Percentiles rank a stretch among this genome's conserved stretches.
Evolutionary conservation across 768 basidiomycete species (phyloP).

Genomic region (Leccinum broughii): DNA sequence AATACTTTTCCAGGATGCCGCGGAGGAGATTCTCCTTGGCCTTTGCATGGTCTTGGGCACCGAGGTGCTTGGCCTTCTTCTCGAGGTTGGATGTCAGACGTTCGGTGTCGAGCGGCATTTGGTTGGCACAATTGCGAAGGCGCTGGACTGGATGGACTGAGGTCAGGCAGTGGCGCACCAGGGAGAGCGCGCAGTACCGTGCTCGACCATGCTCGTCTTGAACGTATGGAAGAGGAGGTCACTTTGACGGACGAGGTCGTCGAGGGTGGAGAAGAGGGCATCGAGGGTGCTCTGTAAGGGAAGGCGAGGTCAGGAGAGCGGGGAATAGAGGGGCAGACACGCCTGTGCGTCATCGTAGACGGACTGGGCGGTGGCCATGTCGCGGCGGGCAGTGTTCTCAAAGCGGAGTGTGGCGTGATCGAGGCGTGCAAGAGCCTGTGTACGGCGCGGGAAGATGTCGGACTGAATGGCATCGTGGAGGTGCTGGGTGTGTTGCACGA

Average conservation of each 20-base stretch:
- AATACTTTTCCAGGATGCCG: slow-evolving; percentile 36
- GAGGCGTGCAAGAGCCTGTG: slow-evolving; percentile 49
- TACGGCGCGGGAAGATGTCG: slow-evolving; percentile 33
- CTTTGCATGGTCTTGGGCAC: slow-evolving; percentile 34
- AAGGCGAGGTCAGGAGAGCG: slow-evolving; percentile 16
- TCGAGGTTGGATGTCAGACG: slow-evolving; percentile 52
- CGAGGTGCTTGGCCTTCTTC: slow-evolving; percentile 47
- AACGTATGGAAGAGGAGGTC: slow-evolving; percentile 53
- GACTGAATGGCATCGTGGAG: slow-evolving; percentile 37
- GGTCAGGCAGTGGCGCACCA: slow-evolving; percentile 5
- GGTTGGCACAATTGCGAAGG: slow-evolving; percentile 42
- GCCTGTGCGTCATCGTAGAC: slow-evolving; percentile 47
- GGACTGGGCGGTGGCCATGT: slow-evolving; percentile 43
- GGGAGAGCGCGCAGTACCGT: slow-evolving; percentile 40
- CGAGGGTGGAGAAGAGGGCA: slow-evolving; percentile 44
- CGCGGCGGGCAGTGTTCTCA: slow-evolving; percentile 46
- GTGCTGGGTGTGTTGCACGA: slow-evolving; percentile 35
- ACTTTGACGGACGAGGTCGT: slow-evolving; percentile 48
- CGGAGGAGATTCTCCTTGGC: slow-evolving; percentile 37
- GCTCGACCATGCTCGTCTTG: slow-evolving; percentile 43
- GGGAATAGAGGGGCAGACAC: slow-evolving; percentile 18
- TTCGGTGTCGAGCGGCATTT: slow-evolving; percentile 53
- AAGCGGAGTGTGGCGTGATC: slow-evolving; percentile 55
- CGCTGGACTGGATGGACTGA: slow-evolving; percentile 41
- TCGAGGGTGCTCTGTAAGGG: slow-evolving; percentile 42